Evolutionary conservation across 257 asterid genomes (phyloP).

Genomic region (Nicotiana sylvestris): DNA sequence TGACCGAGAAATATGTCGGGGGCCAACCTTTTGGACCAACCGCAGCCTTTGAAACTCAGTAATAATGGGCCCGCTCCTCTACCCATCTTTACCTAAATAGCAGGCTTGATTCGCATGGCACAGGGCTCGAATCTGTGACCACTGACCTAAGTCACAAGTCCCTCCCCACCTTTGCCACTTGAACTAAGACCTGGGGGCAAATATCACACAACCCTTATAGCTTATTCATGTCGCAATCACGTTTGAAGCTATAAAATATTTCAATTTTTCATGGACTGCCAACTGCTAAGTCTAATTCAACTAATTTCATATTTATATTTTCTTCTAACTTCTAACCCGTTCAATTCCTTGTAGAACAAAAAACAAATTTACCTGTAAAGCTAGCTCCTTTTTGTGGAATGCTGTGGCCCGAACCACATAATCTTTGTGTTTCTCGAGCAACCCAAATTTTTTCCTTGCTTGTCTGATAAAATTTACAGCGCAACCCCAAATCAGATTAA

Average conservation of each 20-base stretch:
- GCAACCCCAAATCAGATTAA: not conserved
- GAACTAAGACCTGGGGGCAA: not conserved
- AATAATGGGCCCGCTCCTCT: too few species aligned
- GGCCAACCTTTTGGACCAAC: too few species aligned
- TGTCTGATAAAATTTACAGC: slow-evolving; percentile 29
- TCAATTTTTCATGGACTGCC: not conserved
- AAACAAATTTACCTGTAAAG: slow-evolving; percentile 44
- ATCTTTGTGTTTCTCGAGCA: slow-evolving; percentile 89
- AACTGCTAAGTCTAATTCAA: not conserved
- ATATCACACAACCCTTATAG: not conserved
- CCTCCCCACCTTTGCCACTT: too few species aligned
- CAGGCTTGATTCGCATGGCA: too few species aligned
- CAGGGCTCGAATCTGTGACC: too few species aligned
- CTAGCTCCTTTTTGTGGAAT: slow-evolving; percentile 65
- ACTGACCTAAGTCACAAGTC: too few species aligned
- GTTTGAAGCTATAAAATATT: not conserved
- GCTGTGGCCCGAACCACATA: slow-evolving; percentile 70
- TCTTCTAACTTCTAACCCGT: not conserved
- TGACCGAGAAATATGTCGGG: too few species aligned
- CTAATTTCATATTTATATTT: not conserved
- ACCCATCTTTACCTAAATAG: too few species aligned
- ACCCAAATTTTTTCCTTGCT: slow-evolving; percentile 61
- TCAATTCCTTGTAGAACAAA: not conserved
- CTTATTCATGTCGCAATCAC: not conserved
- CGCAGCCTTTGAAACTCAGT: too few species aligned